These are phyloP conservation scores for Trypanosoma mega DNA, from an alignment of 208 protist genomes.

Conservation along the genomic window DNA sequence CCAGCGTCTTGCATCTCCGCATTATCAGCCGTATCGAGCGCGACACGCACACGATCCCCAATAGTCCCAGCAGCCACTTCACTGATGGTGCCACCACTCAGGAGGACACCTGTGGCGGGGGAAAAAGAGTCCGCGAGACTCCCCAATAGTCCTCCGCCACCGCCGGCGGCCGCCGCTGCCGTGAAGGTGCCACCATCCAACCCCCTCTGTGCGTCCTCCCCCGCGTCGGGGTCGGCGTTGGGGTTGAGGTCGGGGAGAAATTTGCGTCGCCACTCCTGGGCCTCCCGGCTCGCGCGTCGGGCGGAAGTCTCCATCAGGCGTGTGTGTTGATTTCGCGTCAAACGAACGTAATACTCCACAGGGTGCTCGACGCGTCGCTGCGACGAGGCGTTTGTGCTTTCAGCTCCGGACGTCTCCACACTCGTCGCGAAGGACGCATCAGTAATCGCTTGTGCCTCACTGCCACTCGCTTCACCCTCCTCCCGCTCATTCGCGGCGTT, in stretches of 20 bases:
- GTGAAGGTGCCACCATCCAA: neutral
- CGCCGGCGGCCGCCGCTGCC: constrained; percentile 19
- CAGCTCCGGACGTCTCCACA: neutral
- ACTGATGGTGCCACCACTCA: constrained; percentile 2
- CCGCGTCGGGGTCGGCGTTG: constrained; percentile 20
- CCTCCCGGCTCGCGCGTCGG: constrained; percentile 42
- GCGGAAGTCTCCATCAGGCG: constrained; percentile 57
- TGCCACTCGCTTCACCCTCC: too few relatives aligned
- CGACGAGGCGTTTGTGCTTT: constrained; percentile 5
- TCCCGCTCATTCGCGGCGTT: constrained; percentile 3
- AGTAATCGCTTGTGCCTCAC: too few relatives aligned
- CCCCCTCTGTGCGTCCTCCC: neutral
- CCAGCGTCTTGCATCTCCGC: constrained; percentile 21
- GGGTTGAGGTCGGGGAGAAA: constrained; percentile 27
- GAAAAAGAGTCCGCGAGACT: constrained; percentile 32
- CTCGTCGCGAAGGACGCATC: too few relatives aligned
- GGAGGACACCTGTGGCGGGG: neutral
- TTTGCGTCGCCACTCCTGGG: constrained; percentile 56
- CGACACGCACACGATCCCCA: neutral
- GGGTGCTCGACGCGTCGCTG: constrained; percentile 44
- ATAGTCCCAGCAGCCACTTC: neutral
- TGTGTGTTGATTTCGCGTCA: constrained; percentile 56
- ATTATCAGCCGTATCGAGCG: neutral
- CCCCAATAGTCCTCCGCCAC: constrained; percentile 30
- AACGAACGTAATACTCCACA: constrained; percentile 68